phyloP scores from a whole-genome alignment of 148 eudicot genomes.

The Arbutus unedo region DNA sequence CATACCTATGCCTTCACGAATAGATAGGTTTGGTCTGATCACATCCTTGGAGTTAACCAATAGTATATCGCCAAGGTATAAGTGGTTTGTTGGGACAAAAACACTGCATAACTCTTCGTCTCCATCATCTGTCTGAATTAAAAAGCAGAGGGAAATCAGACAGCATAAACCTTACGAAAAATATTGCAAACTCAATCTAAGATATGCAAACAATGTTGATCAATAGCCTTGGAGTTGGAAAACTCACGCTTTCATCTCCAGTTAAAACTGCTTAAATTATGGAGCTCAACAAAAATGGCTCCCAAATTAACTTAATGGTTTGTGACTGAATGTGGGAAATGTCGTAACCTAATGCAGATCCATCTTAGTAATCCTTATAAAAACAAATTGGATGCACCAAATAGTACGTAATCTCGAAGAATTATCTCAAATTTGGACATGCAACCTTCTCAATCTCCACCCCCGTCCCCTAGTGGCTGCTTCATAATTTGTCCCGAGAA shows the following conservation, averaged over 20 bases:
- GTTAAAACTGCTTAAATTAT: no score
- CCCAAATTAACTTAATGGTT: background rate
- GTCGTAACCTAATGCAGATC: background rate
- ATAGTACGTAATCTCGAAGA: background rate
- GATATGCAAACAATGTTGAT: background rate
- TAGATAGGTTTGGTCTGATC: conserved; percentile 85
- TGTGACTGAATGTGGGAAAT: background rate
- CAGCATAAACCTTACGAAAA: background rate
- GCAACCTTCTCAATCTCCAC: background rate
- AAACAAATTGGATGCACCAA: background rate
- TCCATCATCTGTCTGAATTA: conserved; percentile 65
- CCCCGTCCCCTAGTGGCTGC: background rate
- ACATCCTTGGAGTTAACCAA: conserved; percentile 76
- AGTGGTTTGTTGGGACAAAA: conserved; percentile 87
- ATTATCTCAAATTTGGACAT: background rate
- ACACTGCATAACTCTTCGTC: conserved; percentile 93
- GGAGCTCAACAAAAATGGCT: background rate
- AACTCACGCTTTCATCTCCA: background rate
- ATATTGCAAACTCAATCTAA: background rate
- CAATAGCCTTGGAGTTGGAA: background rate
- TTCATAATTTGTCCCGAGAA: background rate
- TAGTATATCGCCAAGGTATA: conserved; percentile 82
- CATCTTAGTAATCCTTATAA: background rate
- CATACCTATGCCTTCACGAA: conserved; percentile 91
- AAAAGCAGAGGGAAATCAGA: conserved; percentile 16